phyloP scores from a whole-genome alignment of 164 flowering plant genomes.

The Berberis thunbergii region DNA sequence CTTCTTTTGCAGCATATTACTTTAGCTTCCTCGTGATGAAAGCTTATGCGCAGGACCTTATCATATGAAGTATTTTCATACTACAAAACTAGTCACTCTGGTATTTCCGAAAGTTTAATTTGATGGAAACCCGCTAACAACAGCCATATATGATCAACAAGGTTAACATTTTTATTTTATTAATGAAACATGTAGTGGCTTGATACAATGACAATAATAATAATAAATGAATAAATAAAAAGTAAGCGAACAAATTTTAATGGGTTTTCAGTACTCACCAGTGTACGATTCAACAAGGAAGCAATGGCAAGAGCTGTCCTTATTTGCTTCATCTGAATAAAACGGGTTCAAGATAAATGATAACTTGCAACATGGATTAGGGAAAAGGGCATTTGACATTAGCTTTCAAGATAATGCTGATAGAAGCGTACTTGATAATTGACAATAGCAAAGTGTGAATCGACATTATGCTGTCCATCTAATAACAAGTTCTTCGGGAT shows the following conservation, averaged over 20 bases:
- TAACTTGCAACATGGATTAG: background rate
- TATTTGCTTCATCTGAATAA: slow-evolving; percentile 82
- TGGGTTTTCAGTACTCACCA: slow-evolving; percentile 42
- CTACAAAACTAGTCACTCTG: too few species aligned
- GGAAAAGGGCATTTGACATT: background rate
- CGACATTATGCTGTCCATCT: slow-evolving; percentile 69
- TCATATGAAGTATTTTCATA: too few species aligned
- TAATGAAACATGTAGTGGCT: too few species aligned
- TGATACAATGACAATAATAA: too few species aligned
- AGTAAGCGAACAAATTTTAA: background rate
- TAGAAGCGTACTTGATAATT: slow-evolving; percentile 65
- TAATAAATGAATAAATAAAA: too few species aligned
- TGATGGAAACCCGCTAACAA: too few species aligned
- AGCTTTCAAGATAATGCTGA: slow-evolving; percentile 5
- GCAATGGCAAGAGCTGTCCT: slow-evolving; percentile 90
- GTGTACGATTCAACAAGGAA: slow-evolving; percentile 68
- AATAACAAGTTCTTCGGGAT: slow-evolving; percentile 81
- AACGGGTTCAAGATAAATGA: background rate
- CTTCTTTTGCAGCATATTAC: too few species aligned
- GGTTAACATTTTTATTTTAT: too few species aligned
- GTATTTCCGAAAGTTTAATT: too few species aligned
- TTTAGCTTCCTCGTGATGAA: too few species aligned
- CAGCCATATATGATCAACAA: too few species aligned
- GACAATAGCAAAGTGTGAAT: slow-evolving; percentile 77
- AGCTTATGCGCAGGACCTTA: too few species aligned